Percentiles rank a stretch among this genome's conserved stretches.
These are phyloP conservation scores for Sporothrix pseudoabietina DNA, from an alignment of 2,329 filamentous ascomycete species.

Conservation along the genomic window DNA sequence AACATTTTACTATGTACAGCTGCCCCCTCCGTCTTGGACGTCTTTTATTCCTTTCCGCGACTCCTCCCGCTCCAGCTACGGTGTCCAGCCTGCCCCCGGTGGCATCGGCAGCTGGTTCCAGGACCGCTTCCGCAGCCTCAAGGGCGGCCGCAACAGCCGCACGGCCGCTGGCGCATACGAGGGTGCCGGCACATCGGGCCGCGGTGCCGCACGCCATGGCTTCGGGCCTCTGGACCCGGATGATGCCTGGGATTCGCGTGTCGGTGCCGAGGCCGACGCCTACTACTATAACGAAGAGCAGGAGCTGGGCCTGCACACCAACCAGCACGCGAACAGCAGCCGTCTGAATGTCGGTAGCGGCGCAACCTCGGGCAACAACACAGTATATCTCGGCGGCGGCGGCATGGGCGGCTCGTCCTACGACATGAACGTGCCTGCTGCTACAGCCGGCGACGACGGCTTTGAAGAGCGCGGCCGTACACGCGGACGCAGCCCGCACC, in stretches of 20 bases:
- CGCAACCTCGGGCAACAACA: slow-evolving; percentile 27
- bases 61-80: slow-evolving; percentile 51
- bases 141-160: slow-evolving; percentile 61
- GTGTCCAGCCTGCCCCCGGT: slow-evolving; percentile 57
- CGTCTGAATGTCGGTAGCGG: slow-evolving; percentile 22
- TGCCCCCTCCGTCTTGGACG: slow-evolving; percentile 67
- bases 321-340: slow-evolving; percentile 40
- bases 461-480: slow-evolving; percentile 46
- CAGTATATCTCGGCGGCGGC: slow-evolving; percentile 31
- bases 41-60: slow-evolving; percentile 73
- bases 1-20: slow-evolving; percentile 47
- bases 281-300: slow-evolving; percentile 70
- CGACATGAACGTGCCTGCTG: slow-evolving; percentile 52
- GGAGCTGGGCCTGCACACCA: slow-evolving; percentile 60
- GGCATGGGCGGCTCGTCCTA: slow-evolving; percentile 45
- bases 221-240: slow-evolving; percentile 72
- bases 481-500: slow-evolving; percentile 46
- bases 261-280: slow-evolving; percentile 70
- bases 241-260: slow-evolving; percentile 81
- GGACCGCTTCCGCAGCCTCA: slow-evolving; percentile 64
- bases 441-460: slow-evolving; percentile 38
- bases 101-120: slow-evolving; percentile 74
- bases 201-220: slow-evolving; percentile 44
- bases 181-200: slow-evolving; percentile 49
- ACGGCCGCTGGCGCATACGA: slow-evolving; percentile 74